Evolutionary conservation across 179 eudicot species (phyloP).

Genomic region (Corrigiola litoralis): DNA sequence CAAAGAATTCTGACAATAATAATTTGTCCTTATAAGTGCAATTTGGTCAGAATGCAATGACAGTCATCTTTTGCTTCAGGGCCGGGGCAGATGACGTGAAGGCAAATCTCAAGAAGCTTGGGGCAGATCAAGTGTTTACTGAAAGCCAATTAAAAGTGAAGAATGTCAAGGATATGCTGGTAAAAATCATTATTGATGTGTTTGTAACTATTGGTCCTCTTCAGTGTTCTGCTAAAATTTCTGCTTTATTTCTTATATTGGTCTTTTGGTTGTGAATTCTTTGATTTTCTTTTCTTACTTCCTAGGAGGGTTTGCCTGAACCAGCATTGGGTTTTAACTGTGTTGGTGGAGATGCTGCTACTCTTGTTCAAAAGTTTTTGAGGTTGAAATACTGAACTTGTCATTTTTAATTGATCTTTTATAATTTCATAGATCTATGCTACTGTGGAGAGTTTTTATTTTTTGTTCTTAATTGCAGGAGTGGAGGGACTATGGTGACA

Average conservation of each 20-base stretch:
- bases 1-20: background rate
- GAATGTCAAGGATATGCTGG: constrained; percentile 79
- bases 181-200: constrained; percentile 20
- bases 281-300: constrained; percentile 3
- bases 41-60: background rate
- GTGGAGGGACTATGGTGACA: constrained; percentile 96
- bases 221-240: background rate
- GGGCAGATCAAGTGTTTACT: constrained; percentile 76
- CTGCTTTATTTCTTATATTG: background rate
- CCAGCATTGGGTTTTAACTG: constrained; percentile 90
- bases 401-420: background rate
- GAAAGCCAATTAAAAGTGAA: constrained; percentile 77
- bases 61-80: constrained; percentile 35
- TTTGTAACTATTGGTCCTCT: background rate
- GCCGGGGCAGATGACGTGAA: constrained; percentile 79
- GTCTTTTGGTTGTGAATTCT: background rate
- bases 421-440: background rate
- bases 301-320: constrained; percentile 63
- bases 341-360: constrained; percentile 91
- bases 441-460: background rate
- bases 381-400: constrained; percentile 33
- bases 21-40: too few relatives aligned
- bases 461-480: constrained; percentile 39
- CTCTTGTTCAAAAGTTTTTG: constrained; percentile 75
- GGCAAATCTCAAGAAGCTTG: constrained; percentile 73